These are phyloP conservation scores for Salix purpurea DNA, from an alignment of 345 rosid genomes.

Conservation along the genomic window DNA sequence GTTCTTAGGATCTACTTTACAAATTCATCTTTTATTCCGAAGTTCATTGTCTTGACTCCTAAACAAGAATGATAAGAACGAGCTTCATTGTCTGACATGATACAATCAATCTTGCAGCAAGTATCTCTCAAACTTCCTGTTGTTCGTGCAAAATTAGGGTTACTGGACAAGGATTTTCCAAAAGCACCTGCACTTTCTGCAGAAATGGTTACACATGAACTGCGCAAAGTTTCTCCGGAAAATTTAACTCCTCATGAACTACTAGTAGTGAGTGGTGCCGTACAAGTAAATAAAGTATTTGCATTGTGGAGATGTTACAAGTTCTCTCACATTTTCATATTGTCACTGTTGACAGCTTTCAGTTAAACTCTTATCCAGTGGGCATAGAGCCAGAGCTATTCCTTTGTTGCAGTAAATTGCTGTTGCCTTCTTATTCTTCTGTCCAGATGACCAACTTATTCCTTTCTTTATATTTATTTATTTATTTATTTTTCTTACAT, in stretches of 20 bases:
- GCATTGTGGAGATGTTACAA: constrained; percentile 1
- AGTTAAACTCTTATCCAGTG: constrained; percentile 45
- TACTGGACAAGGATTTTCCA: constrained; percentile 37
- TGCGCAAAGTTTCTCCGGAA: constrained; percentile 28
- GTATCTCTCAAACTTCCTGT: constrained; percentile 53
- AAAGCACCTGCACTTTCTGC: constrained; percentile 13
- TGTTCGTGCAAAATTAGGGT: constrained; percentile 58
- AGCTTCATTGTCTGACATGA: not conserved
- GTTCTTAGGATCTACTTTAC: too few relatives aligned
- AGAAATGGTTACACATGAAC: constrained; percentile 13
- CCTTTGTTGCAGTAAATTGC: constrained; percentile 49
- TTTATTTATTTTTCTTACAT: not conserved
- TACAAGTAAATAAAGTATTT: constrained; percentile 8
- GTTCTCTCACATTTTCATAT: constrained; percentile 18
- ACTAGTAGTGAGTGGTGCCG: constrained; percentile 50
- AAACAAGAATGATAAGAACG: not conserved
- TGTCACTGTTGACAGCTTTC: constrained; percentile 60
- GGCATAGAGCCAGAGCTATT: constrained; percentile 50
- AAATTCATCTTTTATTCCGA: too few relatives aligned
- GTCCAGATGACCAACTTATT: not conserved
- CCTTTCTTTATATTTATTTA: not conserved
- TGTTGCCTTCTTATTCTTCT: not conserved
- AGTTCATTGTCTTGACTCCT: not conserved
- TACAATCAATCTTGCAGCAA: constrained; percentile 50
- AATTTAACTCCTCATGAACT: constrained; percentile 53